Evolutionary conservation across 371 early-diverging fungal species (phyloP).

Genomic region (Mucor irregularis): DNA sequence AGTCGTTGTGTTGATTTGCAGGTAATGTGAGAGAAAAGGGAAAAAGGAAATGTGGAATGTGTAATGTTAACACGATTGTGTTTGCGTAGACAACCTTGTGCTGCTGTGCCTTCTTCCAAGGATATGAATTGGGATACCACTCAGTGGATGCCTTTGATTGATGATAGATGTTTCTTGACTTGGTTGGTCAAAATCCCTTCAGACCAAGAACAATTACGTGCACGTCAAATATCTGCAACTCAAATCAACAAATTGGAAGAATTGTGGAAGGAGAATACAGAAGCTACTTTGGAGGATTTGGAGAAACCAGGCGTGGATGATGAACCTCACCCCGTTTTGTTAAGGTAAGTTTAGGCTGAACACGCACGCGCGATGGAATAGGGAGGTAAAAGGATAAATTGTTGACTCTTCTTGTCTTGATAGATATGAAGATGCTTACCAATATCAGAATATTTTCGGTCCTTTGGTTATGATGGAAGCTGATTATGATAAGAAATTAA

Average conservation of each 20-base stretch:
- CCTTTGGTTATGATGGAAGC: slow-evolving; percentile 97
- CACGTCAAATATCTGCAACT: slow-evolving; percentile 79
- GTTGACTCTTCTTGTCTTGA: neutral
- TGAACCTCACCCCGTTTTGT: slow-evolving; percentile 81
- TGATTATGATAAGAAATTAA: slow-evolving; percentile 92
- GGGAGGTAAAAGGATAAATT: neutral
- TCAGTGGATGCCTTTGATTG: slow-evolving; percentile 96
- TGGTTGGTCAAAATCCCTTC: slow-evolving; percentile 95
- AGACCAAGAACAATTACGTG: slow-evolving; percentile 83
- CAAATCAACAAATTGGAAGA: slow-evolving; percentile 92
- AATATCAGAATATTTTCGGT: slow-evolving; percentile 95
- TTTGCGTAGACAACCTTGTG: slow-evolving; percentile 83
- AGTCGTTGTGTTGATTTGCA: slow-evolving; percentile 95
- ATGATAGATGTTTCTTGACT: slow-evolving; percentile 88
- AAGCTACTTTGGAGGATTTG: slow-evolving; percentile 81
- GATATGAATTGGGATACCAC: slow-evolving; percentile 96
- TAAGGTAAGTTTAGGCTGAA: too few species aligned
- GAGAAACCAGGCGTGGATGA: slow-evolving; percentile 85
- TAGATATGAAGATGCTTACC: slow-evolving; percentile 95
- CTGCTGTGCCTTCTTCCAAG: slow-evolving; percentile 84
- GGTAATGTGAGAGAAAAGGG: slow-evolving; percentile 54
- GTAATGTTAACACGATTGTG: neutral
- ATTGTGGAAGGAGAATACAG: slow-evolving; percentile 83
- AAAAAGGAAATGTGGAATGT: neutral
- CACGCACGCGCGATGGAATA: neutral